Evolutionary conservation across 2,329 filamentous ascomycete genomes (phyloP).

Genomic region (Lasiodiplodia hormozganensis): DNA sequence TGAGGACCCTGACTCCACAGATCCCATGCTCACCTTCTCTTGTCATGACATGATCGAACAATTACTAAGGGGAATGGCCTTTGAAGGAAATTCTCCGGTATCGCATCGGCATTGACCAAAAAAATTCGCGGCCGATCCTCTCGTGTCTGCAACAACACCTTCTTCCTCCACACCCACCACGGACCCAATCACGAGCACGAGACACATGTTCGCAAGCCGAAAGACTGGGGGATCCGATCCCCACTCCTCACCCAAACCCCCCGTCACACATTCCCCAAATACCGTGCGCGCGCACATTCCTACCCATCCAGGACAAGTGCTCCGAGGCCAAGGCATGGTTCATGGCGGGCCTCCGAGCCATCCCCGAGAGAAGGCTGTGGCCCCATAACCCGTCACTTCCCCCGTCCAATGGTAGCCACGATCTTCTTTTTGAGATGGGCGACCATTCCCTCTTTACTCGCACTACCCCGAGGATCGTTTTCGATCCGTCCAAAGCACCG

Average conservation of each 20-base stretch:
- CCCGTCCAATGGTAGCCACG: background rate
- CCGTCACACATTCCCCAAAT: background rate
- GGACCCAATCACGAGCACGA: background rate
- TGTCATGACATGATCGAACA: background rate
- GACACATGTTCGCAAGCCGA: background rate
- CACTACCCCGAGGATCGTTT: background rate
- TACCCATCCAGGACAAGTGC: background rate
- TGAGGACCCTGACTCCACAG: background rate
- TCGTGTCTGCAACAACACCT: background rate
- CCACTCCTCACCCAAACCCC: background rate
- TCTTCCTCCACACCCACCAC: background rate
- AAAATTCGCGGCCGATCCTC: background rate
- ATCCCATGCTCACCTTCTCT: background rate
- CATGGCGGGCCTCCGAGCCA: background rate
- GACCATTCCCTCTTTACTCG: background rate
- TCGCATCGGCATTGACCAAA: background rate
- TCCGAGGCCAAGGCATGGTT: background rate
- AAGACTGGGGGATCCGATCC: background rate
- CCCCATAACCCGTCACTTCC: background rate
- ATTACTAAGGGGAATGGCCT: background rate
- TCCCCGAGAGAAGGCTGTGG: background rate
- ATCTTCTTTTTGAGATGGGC: background rate
- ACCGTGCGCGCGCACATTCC: background rate
- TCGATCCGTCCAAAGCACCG: background rate
- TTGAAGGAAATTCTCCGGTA: background rate